Percentiles rank a stretch among this genome's conserved stretches.
Evolutionary conservation across 805 yeast species (phyloP).

Genomic region (Sungouiella blattae): DNA sequence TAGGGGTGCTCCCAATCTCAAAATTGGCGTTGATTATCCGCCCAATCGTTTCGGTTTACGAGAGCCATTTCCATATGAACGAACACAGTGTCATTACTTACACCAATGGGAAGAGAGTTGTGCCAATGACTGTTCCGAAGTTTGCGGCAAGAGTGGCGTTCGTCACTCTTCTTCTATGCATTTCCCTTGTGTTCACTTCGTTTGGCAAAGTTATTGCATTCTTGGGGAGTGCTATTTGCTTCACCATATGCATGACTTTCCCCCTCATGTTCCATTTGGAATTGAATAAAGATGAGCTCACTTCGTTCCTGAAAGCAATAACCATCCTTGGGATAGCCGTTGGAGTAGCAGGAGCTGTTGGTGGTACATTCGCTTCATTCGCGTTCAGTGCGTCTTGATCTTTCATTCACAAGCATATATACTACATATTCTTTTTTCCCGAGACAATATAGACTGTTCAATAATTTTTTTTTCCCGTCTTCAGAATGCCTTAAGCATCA

Average conservation of each 20-base stretch:
- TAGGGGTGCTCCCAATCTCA: conserved; percentile 39
- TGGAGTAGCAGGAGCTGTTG: conserved; percentile 11
- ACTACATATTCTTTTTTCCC: too few species aligned
- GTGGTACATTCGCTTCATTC: conserved; percentile 16
- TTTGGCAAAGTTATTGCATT: conserved; percentile 41
- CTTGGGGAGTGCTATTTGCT: conserved; percentile 41
- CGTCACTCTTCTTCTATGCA: conserved; percentile 14
- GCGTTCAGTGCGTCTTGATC: conserved; percentile 3
- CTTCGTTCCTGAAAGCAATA: conserved; percentile 1
- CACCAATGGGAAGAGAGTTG: conserved; percentile 4
- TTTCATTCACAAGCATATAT: background rate
- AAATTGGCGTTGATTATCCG: conserved; percentile 37
- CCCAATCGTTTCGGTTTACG: conserved; percentile 39
- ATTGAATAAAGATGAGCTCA: conserved; percentile 9
- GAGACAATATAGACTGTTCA: too few species aligned
- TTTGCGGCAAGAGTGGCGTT: conserved; percentile 21
- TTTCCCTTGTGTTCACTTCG: conserved; percentile 31
- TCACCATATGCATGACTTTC: conserved; percentile 36
- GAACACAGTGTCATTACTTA: conserved; percentile 3
- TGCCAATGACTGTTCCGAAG: conserved; percentile 3
- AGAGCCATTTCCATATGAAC: conserved; percentile 21
- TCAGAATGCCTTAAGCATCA: too few species aligned
- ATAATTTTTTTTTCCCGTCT: too few species aligned
- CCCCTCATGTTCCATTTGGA: conserved; percentile 35
- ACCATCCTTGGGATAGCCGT: conserved; percentile 9